Evolutionary conservation across 495 filamentous ascomycete species (phyloP).

Genomic region (Penicillium parvum): DNA sequence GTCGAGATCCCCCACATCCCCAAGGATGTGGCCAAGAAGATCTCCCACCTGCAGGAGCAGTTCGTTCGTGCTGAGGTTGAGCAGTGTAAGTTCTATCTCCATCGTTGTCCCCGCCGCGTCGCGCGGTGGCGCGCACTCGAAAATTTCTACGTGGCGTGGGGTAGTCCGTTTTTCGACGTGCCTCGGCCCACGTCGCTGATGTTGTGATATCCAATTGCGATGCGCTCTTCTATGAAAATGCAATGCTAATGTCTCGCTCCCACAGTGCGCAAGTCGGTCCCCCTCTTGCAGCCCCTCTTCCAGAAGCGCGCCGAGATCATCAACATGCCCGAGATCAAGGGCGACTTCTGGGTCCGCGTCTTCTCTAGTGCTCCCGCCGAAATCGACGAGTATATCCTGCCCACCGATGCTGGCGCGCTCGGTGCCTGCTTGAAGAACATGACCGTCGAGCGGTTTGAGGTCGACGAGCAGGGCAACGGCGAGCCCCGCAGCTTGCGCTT

Average conservation of each 20-base stretch:
- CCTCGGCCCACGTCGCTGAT: not conserved
- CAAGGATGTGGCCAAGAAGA: conserved; percentile 27
- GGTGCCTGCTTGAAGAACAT: conserved; percentile 56
- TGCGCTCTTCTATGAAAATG: not conserved
- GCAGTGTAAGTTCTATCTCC: conserved; percentile 32
- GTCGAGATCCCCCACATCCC: conserved; percentile 32
- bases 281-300: conserved; percentile 56
- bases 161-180: not conserved
- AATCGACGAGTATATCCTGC: conserved; percentile 79
- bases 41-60: conserved; percentile 35
- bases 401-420: conserved; percentile 66
- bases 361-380: conserved; percentile 77
- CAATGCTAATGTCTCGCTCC: conserved; percentile 11
- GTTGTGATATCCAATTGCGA: no score
- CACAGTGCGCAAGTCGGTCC: conserved; percentile 33
- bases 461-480: conserved; percentile 52
- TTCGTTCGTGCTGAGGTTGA: conserved; percentile 38
- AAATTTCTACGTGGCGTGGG: not conserved
- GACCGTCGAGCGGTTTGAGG: conserved; percentile 71
- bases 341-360: conserved; percentile 85
- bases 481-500: conserved; percentile 47
- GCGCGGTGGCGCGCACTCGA: not conserved
- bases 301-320: conserved; percentile 64
- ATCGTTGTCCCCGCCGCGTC: not conserved
- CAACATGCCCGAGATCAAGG: conserved; percentile 51